phyloP scores from a whole-genome alignment of 2,329 filamentous ascomycete species.

The Colletotrichum viniferum region DNA sequence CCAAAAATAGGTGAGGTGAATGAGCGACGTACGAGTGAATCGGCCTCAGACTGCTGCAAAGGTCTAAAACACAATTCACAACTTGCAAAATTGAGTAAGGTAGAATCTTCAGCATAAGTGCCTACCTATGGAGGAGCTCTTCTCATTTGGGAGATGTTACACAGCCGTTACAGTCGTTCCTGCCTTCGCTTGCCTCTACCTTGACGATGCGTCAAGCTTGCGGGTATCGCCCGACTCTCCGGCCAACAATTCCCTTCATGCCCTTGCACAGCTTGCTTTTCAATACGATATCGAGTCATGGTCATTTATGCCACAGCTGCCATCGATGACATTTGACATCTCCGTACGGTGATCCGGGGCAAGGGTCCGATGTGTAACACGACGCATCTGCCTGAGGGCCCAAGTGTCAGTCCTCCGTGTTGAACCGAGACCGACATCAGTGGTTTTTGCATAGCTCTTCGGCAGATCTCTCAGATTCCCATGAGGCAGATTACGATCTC shows the following conservation, averaged over 20 bases:
- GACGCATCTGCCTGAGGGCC: neutral
- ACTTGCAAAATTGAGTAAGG: neutral
- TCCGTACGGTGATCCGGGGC: neutral
- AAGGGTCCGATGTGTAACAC: neutral
- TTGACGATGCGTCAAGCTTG: neutral
- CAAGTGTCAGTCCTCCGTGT: neutral
- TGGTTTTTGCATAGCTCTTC: neutral
- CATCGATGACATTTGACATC: neutral
- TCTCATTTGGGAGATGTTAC: neutral
- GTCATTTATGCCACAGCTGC: neutral
- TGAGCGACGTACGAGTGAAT: neutral
- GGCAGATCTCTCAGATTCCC: neutral
- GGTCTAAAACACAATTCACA: neutral
- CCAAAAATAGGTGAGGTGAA: neutral
- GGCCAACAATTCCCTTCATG: neutral
- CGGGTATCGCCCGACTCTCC: neutral
- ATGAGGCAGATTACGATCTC: neutral
- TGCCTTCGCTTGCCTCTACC: neutral
- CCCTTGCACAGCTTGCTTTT: neutral
- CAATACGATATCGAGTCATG: neutral
- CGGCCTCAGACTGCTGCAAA: neutral
- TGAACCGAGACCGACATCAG: neutral
- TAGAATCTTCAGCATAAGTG: neutral
- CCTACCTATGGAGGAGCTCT: neutral
- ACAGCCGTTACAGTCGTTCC: neutral